These are phyloP conservation scores for Dorcoceras hygrometricum DNA, from an alignment of 257 asterid species.

Conservation along the genomic window DNA sequence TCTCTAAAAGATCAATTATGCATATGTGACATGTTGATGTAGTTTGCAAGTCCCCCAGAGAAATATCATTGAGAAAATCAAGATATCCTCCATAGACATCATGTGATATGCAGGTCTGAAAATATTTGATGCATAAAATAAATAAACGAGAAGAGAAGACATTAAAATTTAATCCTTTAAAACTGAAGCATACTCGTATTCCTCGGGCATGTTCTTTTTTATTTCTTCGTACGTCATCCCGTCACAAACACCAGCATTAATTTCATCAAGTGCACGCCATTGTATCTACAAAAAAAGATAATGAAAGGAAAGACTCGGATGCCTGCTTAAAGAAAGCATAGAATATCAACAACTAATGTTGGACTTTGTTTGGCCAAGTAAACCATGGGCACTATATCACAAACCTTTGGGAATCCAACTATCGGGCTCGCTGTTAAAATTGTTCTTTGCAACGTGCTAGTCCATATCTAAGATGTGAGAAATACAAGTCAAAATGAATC, in stretches of 20 bases:
- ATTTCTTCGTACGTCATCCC: slow-evolving; percentile 99
- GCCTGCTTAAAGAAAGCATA: slow-evolving; percentile 21
- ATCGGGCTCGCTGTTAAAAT: slow-evolving; percentile 81
- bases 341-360: slow-evolving; percentile 13
- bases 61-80: slow-evolving; percentile 1
- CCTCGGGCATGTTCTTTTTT: slow-evolving; percentile 97
- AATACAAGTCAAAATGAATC: slow-evolving; percentile 22
- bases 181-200: slow-evolving; percentile 69
- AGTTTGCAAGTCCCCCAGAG: neutral
- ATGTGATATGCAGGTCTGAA: slow-evolving; percentile 6
- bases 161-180: slow-evolving; percentile 16
- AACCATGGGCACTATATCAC: slow-evolving; percentile 12
- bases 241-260: slow-evolving; percentile 92
- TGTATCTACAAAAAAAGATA: slow-evolving; percentile 62
- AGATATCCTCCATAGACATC: slow-evolving; percentile 10
- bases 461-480: slow-evolving; percentile 80
- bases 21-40: slow-evolving; percentile 9
- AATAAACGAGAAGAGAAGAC: neutral
- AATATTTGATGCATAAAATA: slow-evolving; percentile 1
- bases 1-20: neutral
- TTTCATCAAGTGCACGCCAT: slow-evolving; percentile 99
- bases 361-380: slow-evolving; percentile 14
- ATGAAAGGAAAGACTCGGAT: slow-evolving; percentile 13
- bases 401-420: slow-evolving; percentile 94
- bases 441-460: slow-evolving; percentile 98